Evolutionary conservation across 2,329 filamentous ascomycete species (phyloP).

Genomic region (Epichloe aotearoae): DNA sequence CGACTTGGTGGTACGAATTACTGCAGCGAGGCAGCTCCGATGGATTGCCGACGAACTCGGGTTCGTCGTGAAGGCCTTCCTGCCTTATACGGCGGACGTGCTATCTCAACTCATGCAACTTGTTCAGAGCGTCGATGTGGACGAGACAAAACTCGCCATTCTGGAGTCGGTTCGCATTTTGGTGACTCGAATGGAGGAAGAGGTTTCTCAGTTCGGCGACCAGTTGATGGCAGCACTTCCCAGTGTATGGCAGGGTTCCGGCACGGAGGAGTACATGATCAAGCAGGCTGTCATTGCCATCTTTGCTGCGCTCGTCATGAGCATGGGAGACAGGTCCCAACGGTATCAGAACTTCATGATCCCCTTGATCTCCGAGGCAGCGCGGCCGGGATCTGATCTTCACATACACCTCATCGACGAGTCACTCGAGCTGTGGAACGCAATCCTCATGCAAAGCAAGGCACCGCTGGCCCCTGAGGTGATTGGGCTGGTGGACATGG

Average conservation of each 20-base stretch:
- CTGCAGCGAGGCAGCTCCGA: conserved; percentile 74
- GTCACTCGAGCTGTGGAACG: conserved; percentile 76
- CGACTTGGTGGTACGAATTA: conserved; percentile 83
- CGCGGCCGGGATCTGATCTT: conserved; percentile 61
- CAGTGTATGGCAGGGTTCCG: conserved; percentile 70
- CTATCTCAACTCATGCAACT: conserved; percentile 62
- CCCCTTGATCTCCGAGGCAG: conserved; percentile 68
- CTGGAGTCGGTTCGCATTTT: conserved; percentile 74
- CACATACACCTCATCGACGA: conserved; percentile 83
- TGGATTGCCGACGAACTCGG: conserved; percentile 73
- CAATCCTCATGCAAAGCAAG: conserved; percentile 54
- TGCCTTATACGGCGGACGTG: conserved; percentile 63
- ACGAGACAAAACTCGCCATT: conserved; percentile 83
- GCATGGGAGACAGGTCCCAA: conserved; percentile 66
- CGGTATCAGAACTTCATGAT: conserved; percentile 70
- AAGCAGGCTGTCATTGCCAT: conserved; percentile 88
- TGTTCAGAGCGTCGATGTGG: conserved; percentile 65
- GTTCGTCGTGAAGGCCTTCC: conserved; percentile 60
- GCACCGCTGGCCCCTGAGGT: conserved; percentile 48
- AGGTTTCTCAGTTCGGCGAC: conserved; percentile 57
- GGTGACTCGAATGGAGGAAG: conserved; percentile 67
- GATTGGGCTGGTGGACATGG: conserved; percentile 46
- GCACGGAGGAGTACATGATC: conserved; percentile 71
- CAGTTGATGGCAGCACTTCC: conserved; percentile 72
- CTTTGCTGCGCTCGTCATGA: conserved; percentile 69